Conservation (phyloP, 2,329 filamentous ascomycete genomes). For the Chrysosporium keratinophilum region DNA sequence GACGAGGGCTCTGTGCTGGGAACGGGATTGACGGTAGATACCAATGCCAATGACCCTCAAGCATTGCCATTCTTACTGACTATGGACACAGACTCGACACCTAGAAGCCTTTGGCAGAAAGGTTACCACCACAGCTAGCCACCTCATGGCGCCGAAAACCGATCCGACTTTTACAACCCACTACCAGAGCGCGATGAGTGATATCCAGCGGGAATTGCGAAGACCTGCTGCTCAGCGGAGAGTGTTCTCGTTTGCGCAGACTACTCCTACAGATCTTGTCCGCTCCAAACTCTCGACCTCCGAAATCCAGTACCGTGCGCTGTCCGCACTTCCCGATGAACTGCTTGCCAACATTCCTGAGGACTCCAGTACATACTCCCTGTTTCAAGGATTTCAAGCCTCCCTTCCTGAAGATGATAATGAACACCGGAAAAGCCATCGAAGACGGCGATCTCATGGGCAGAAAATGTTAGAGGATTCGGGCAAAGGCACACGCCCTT, state of each 20-base stretch:
- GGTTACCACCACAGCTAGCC: conserved; percentile 83
- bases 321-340: conserved; percentile 82
- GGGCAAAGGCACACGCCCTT: conserved; percentile 47
- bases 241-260: conserved; percentile 82
- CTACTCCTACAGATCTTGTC: conserved; percentile 86
- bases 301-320: conserved; percentile 88
- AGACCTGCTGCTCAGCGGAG: conserved; percentile 75
- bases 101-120: conserved; percentile 90
- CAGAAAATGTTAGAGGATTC: conserved; percentile 58
- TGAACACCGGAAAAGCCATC: conserved; percentile 57
- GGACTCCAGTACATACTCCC: conserved; percentile 71
- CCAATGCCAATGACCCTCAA: not conserved
- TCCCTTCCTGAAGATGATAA: conserved; percentile 60
- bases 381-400: conserved; percentile 95
- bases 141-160: conserved; percentile 63
- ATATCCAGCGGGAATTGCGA: conserved; percentile 80
- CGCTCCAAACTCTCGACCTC: conserved; percentile 79
- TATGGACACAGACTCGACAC: conserved; percentile 57
- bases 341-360: conserved; percentile 83
- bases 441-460: conserved; percentile 60
- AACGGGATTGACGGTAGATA: conserved; percentile 39
- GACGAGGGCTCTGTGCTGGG: conserved; percentile 36
- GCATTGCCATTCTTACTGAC: not conserved
- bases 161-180: conserved; percentile 43
- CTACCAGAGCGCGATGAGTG: conserved; percentile 78